Base-by-base conservation (phyloP, 164 flowering plant species). In the Vitis cinerea region DNA sequence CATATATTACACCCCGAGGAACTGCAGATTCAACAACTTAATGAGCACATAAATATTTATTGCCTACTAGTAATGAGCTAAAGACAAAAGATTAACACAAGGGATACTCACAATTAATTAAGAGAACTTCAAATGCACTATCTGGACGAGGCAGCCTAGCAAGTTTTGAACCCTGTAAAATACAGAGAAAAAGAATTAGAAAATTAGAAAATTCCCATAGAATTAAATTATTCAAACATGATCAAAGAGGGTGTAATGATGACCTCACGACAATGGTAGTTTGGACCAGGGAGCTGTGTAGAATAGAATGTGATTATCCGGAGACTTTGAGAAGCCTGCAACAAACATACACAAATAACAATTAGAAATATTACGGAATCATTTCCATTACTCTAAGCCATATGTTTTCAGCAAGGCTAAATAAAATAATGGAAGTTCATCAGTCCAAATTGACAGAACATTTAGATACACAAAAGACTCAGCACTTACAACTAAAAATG, bases 181-280 rank as follows among this genome's bases (percentile, higher is more conserved):
- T 16, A 64, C 19, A 44, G 1, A 12, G 68, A 64, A 16, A 27
- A 10, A n/a, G 14, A 51, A 55, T 31, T n/a, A 12, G 44, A 37
- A 37, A 37, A 37, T 37, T 37, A 37, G 44, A 37, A 23, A 37
- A 37, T 37, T 3, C 44, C 44, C 7, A 0, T 37, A 6, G 0
- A 37, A 37, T 37, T 37, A 37, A 37, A 37, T 37, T 37, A 37
- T 37, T 37, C 7, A 37, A 37, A 37, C 7, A 6, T 37, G 9
- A 55, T 58, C 44, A 63, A 29, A 63, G 27, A 59, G 29, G 67
- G 8, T 80, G 44, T 37, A 37, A 37, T 37, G 44, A 37, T 37
- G 44, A 91, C 99, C 98, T 93, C 99, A 30, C 98, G 98, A 55
- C 99, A 93, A 74, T 93, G 99, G 78, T 95, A 95, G 73, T 95